phyloP scores from a whole-genome alignment of 306 rosid species.

The Citrullus amarus region DNA sequence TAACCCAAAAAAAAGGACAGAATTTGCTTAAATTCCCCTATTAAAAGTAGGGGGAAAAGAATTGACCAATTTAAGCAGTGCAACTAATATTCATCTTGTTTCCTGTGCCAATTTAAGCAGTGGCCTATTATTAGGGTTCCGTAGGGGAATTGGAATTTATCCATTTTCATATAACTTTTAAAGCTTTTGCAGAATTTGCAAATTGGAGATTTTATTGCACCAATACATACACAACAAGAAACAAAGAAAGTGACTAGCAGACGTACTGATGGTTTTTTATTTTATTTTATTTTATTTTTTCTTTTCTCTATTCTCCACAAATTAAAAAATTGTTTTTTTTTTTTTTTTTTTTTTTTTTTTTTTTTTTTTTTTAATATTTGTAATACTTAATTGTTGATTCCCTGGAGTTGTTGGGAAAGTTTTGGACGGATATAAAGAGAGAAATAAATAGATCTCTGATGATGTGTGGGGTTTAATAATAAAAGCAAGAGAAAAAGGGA shows the following conservation, averaged over 20 bases:
- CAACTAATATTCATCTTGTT: slow-evolving; percentile 19
- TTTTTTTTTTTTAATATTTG: neutral
- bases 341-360: neutral
- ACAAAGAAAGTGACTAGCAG: slow-evolving; percentile 37
- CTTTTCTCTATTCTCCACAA: no score
- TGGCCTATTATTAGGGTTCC: slow-evolving; percentile 33
- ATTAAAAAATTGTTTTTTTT: no score
- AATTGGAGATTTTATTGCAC: slow-evolving; percentile 13
- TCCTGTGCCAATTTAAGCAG: slow-evolving; percentile 22
- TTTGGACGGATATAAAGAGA: slow-evolving; percentile 59
- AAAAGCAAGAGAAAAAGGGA: slow-evolving; percentile 61
- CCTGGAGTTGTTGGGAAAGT: slow-evolving; percentile 65
- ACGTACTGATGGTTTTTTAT: slow-evolving; percentile 33
- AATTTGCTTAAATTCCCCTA: slow-evolving; percentile 20
- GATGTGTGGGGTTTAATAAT: slow-evolving; percentile 32
- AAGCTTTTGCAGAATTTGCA: slow-evolving; percentile 14
- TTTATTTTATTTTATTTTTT: neutral
- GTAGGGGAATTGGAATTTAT: slow-evolving; percentile 16
- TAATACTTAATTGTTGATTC: slow-evolving; percentile 46
- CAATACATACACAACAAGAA: slow-evolving; percentile 26
- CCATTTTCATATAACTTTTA: neutral
- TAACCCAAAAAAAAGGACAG: neutral
- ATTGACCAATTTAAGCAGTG: slow-evolving; percentile 6
- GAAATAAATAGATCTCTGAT: slow-evolving; percentile 26
- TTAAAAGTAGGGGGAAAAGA: slow-evolving; percentile 16